These are phyloP conservation scores for Mycena citricolor DNA, from an alignment of 1,284 basidiomycete species.

Conservation along the genomic window DNA sequence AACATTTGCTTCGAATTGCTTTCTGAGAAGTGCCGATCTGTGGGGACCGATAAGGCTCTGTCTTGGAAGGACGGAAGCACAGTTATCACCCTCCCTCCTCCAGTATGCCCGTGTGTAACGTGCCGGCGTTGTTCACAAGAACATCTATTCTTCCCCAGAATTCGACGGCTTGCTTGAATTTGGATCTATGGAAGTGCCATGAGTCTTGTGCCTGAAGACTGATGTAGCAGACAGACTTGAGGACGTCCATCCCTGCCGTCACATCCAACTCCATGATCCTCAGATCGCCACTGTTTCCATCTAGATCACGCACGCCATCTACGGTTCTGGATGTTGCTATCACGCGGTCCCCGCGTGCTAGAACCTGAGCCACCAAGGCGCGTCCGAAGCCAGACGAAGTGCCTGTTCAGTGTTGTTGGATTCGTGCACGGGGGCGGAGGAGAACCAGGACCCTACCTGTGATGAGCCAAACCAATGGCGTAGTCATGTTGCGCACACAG, in stretches of 20 bases:
- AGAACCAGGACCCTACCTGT: neutral
- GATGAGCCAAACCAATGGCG: neutral
- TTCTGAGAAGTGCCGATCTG: neutral
- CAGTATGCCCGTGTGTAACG: conserved; percentile 2
- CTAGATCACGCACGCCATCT: neutral
- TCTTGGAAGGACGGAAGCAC: neutral
- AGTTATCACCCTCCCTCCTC: conserved; percentile 13
- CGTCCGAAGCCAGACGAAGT: conserved; percentile 1
- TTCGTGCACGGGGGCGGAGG: no score
- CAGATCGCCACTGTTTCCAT: conserved; percentile 1
- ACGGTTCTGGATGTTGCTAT: neutral
- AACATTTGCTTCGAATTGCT: conserved; percentile 30
- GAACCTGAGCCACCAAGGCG: neutral
- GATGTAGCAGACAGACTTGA: conserved; percentile 29
- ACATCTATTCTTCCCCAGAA: conserved; percentile 56
- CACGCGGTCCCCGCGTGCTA: neutral
- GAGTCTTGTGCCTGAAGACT: neutral
- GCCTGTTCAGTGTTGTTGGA: neutral
- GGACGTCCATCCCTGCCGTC: neutral
- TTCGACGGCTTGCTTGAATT: conserved; percentile 40
- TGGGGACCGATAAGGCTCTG: no score
- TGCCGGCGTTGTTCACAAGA: conserved; percentile 60
- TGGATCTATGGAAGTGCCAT: conserved; percentile 36
- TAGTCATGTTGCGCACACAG: no score
- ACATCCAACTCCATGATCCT: conserved; percentile 1